Conservation (phyloP, 495 filamentous ascomycete species). For the Talaromyces stipitatus region DNA sequence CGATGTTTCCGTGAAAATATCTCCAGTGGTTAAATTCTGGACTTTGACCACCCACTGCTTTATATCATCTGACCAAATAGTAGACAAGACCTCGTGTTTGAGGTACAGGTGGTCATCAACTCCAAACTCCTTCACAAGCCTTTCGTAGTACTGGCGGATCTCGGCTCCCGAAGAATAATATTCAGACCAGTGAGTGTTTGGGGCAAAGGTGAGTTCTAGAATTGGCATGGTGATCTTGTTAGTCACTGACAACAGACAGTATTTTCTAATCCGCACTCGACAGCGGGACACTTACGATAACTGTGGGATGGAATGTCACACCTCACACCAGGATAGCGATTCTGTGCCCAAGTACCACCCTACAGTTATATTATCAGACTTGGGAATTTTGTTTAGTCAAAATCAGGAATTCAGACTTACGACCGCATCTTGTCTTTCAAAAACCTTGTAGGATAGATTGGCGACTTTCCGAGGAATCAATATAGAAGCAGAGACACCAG, state of each 20-base stretch:
- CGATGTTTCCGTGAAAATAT: constrained; percentile 15
- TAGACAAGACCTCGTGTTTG: not conserved
- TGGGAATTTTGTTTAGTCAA: no score
- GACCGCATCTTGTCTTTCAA: not conserved
- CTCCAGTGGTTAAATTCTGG: not conserved
- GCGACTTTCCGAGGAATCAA: not conserved
- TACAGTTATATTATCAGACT: not conserved
- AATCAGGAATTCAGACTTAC: not conserved
- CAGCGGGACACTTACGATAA: not conserved
- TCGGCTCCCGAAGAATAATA: not conserved
- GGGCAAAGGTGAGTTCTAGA: not conserved
- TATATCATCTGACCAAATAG: not conserved
- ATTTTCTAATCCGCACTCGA: no score
- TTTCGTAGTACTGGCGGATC: not conserved
- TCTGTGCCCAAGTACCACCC: constrained; percentile 2
- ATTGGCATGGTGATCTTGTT: not conserved
- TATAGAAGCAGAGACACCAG: not conserved
- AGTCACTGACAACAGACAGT: no score
- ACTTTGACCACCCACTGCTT: not conserved
- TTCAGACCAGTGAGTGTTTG: not conserved
- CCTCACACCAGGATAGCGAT: not conserved
- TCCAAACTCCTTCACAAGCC: not conserved
- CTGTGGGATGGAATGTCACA: constrained; percentile 3
- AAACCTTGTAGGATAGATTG: not conserved
- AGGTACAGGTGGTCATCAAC: not conserved